phyloP scores from a whole-genome alignment of 768 basidiomycete genomes.

The Brasilioporus rufonigricans region DNA sequence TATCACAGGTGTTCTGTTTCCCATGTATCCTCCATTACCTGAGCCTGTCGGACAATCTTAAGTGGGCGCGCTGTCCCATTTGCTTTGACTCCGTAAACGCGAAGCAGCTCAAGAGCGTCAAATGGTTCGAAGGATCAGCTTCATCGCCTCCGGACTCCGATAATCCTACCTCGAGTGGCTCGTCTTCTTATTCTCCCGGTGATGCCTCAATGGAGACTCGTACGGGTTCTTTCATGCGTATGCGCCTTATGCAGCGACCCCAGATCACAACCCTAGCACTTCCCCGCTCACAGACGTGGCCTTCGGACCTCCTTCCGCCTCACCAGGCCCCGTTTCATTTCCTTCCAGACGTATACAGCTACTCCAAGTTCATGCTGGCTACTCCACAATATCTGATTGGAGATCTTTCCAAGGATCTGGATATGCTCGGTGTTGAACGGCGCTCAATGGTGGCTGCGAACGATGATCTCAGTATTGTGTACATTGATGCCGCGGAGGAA shows the following conservation, averaged over 20 bases:
- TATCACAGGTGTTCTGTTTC: slow-evolving; percentile 81
- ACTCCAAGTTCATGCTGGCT: slow-evolving; percentile 95
- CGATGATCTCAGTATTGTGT: slow-evolving; percentile 75
- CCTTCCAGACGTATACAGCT: slow-evolving; percentile 84
- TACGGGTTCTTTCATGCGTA: slow-evolving; percentile 61
- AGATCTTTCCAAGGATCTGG: slow-evolving; percentile 71
- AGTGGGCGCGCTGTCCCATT: slow-evolving; percentile 93
- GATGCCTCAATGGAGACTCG: slow-evolving; percentile 35
- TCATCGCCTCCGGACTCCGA: slow-evolving; percentile 32
- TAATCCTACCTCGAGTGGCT: slow-evolving; percentile 29
- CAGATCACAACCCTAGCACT: slow-evolving; percentile 94
- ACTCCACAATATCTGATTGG: slow-evolving; percentile 80
- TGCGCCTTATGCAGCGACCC: slow-evolving; percentile 91
- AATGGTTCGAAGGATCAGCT: slow-evolving; percentile 70
- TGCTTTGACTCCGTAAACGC: slow-evolving; percentile 93
- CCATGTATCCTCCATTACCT: slow-evolving; percentile 93
- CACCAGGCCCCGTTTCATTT: slow-evolving; percentile 96
- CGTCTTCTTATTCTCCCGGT: slow-evolving; percentile 46
- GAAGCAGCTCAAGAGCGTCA: slow-evolving; percentile 88
- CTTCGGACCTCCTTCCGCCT: slow-evolving; percentile 86
- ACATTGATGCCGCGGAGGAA: slow-evolving; percentile 74
- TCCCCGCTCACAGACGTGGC: slow-evolving; percentile 91
- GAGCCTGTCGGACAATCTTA: slow-evolving; percentile 72
- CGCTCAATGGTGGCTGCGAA: slow-evolving; percentile 59
- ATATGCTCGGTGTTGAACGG: slow-evolving; percentile 70